phyloP scores from a whole-genome alignment of 2,329 filamentous ascomycete genomes.

The Akanthomyces uredinophilus region DNA sequence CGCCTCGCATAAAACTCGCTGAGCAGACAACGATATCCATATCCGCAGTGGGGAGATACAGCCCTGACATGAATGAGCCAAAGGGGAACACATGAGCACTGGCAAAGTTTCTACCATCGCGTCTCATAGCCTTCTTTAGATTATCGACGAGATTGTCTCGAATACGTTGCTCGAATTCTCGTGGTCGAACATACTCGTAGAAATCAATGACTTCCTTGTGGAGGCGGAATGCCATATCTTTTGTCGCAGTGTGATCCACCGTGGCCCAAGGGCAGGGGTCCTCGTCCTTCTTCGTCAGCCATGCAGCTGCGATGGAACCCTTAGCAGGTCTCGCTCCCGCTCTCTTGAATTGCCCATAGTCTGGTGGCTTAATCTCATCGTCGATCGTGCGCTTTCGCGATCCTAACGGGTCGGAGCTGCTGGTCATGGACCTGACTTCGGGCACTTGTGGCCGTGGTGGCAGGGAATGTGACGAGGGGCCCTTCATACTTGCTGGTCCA shows the following conservation, averaged over 20 bases:
- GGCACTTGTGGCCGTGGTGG: constrained; percentile 19
- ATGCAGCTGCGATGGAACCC: constrained; percentile 47
- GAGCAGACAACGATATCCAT: constrained; percentile 87
- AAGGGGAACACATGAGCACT: constrained; percentile 68
- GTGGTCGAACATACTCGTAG: constrained; percentile 76
- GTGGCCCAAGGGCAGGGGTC: constrained; percentile 59
- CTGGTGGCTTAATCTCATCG: constrained; percentile 58
- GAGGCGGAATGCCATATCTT: constrained; percentile 58
- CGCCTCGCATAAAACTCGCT: constrained; percentile 49
- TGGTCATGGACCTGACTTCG: constrained; percentile 21
- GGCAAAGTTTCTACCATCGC: constrained; percentile 42
- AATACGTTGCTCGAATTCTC: constrained; percentile 69
- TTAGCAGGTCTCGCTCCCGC: constrained; percentile 43
- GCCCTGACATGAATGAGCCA: constrained; percentile 87
- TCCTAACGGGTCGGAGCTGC: constrained; percentile 43
- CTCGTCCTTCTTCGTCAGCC: constrained; percentile 41
- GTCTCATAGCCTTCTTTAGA: constrained; percentile 55
- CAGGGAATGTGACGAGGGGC: constrained; percentile 12
- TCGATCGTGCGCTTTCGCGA: constrained; percentile 70
- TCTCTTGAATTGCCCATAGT: constrained; percentile 49
- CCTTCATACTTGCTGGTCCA: background rate
- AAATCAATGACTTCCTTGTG: constrained; percentile 91
- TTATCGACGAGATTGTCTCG: constrained; percentile 68
- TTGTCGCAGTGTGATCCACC: constrained; percentile 49
- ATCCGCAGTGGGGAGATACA: constrained; percentile 69